These are phyloP conservation scores for Phragmites australis DNA, from an alignment of 176 grass and related monocot species.

Conservation along the genomic window DNA sequence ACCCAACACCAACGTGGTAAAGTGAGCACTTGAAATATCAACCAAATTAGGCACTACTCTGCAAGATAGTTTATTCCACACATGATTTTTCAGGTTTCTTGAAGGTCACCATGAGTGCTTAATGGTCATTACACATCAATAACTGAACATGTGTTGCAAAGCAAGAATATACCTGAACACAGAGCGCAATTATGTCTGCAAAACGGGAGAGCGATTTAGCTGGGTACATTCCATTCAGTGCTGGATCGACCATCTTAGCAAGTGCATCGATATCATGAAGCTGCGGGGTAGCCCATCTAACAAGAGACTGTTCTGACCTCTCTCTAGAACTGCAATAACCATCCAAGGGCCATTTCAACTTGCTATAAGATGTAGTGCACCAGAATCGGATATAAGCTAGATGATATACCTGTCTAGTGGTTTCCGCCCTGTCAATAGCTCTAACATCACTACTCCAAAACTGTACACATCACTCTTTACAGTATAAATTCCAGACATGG, in stretches of 20 bases:
- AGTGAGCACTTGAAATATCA: background rate
- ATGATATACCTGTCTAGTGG: constrained; percentile 82
- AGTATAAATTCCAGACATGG: constrained; percentile 96
- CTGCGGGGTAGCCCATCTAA: constrained; percentile 96
- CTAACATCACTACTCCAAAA: constrained; percentile 98
- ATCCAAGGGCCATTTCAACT: constrained; percentile 7
- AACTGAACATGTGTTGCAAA: constrained; percentile 8
- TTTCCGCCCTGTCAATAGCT: constrained; percentile 90
- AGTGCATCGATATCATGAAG: constrained; percentile 97
- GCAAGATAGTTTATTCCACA: background rate
- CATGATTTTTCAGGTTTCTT: background rate
- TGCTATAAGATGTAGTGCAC: background rate
- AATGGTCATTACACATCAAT: constrained; percentile 15
- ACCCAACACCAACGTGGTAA: background rate
- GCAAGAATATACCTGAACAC: constrained; percentile 72
- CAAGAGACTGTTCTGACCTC: constrained; percentile 89
- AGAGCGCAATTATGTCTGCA: constrained; percentile 93
- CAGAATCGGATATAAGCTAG: constrained; percentile 26
- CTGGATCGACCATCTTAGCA: constrained; percentile 96
- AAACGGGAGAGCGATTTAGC: constrained; percentile 96
- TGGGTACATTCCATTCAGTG: constrained; percentile 96
- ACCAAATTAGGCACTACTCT: background rate
- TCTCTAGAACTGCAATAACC: constrained; percentile 76
- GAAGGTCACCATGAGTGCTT: constrained; percentile 3
- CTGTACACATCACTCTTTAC: constrained; percentile 99